Percentiles rank a stretch among this genome's conserved stretches.
These are phyloP conservation scores for thale cress (Arabidopsis thaliana) DNA, from an alignment of 345 rosid genomes.

Conservation along the genomic window TAIR10.1 NC_003075.7:11271001-11271500, in stretches of 20 bases:
- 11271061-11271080: background rate
- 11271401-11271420: background rate
- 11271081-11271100: background rate
- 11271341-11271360: too few relatives aligned
- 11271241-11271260: background rate
- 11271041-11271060: background rate
- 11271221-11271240: background rate
- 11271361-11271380: background rate
- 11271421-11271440: slow-evolving; percentile 7
- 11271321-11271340: slow-evolving; percentile 1
- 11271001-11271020: background rate
- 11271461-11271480: background rate
- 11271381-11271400: background rate
- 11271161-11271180: too few relatives aligned
- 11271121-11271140: background rate
- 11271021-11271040: background rate
- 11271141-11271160: background rate
- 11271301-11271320: background rate
- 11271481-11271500: background rate
- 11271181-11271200: background rate
- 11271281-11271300: background rate
- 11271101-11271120: too few relatives aligned
- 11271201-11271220: background rate
- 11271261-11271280: background rate
- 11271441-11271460: background rate